A percentile compares a stretch with the other conserved stretches of the same genome.
Conservation (phyloP, 208 protist species). For the Trypanosoma scelopori region DNA sequence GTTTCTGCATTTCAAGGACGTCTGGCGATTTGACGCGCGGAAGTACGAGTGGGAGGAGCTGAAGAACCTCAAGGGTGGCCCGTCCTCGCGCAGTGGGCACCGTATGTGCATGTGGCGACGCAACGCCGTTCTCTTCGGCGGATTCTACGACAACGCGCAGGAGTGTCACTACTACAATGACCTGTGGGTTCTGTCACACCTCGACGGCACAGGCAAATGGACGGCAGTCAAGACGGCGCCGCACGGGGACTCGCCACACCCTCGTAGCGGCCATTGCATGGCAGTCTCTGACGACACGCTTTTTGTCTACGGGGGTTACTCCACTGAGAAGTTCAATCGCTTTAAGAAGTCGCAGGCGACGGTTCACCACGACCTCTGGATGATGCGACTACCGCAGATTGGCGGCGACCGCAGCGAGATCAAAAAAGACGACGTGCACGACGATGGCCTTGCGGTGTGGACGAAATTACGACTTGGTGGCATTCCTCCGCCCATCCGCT, state of each 20-base stretch:
- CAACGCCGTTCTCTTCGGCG: slow-evolving; percentile 87
- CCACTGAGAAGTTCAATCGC: slow-evolving; percentile 84
- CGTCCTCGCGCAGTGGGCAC: slow-evolving; percentile 89
- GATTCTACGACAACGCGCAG: slow-evolving; percentile 92
- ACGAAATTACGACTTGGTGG: slow-evolving; percentile 73
- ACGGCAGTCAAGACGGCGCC: slow-evolving; percentile 49
- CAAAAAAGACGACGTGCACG: not conserved
- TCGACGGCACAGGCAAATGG: slow-evolving; percentile 83
- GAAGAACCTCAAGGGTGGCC: slow-evolving; percentile 72
- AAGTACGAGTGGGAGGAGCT: slow-evolving; percentile 86
- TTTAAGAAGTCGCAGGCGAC: slow-evolving; percentile 89
- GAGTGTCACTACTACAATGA: slow-evolving; percentile 91
- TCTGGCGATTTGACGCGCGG: slow-evolving; percentile 82
- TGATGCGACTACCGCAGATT: slow-evolving; percentile 41
- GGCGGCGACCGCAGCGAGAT: not conserved
- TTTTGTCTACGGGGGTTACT: slow-evolving; percentile 91
- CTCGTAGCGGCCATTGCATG: slow-evolving; percentile 84
- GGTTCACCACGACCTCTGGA: slow-evolving; percentile 90
- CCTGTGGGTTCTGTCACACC: slow-evolving; percentile 74
- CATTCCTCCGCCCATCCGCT: slow-evolving; percentile 86
- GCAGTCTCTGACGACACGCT: slow-evolving; percentile 81
- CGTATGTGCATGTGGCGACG: slow-evolving; percentile 90
- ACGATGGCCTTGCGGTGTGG: slow-evolving; percentile 54
- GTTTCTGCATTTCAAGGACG: slow-evolving; percentile 91
- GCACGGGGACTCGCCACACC: slow-evolving; percentile 45